Evolutionary conservation across 805 yeast genomes (phyloP).

Genomic region (Saccharomycopsis schoenii): DNA sequence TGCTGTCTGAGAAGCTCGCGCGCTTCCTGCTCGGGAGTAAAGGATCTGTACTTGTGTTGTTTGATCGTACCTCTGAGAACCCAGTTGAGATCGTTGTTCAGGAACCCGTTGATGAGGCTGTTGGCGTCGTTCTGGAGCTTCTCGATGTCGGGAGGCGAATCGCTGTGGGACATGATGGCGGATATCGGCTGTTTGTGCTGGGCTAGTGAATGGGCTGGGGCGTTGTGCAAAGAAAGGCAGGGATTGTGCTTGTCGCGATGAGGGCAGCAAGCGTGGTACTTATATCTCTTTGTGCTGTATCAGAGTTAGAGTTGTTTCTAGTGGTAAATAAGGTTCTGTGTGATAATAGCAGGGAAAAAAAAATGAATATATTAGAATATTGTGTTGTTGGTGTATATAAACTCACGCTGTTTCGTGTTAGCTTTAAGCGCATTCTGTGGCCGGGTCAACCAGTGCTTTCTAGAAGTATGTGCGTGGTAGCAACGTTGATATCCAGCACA

Average conservation of each 20-base stretch:
- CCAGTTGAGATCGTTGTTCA: conserved; percentile 42
- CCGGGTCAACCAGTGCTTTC: too few species aligned
- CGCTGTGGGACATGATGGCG: neutral
- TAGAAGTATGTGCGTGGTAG: too few species aligned
- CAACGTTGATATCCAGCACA: too few species aligned
- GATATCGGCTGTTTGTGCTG: too few species aligned
- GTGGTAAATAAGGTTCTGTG: neutral
- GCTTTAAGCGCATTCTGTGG: neutral
- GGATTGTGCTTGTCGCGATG: too few species aligned
- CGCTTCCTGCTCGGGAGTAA: conserved; percentile 1
- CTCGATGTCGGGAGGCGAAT: neutral
- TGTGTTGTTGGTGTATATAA: neutral
- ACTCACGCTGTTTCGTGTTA: neutral
- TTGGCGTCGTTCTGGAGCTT: conserved; percentile 13
- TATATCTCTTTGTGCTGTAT: too few species aligned
- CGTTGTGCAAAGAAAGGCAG: too few species aligned
- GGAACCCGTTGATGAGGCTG: conserved; percentile 24
- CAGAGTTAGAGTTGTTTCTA: neutral
- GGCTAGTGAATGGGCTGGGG: too few species aligned
- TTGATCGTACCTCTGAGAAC: conserved; percentile 29
- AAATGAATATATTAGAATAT: neutral
- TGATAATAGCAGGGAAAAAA: too few species aligned
- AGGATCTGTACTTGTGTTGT: conserved; percentile 17
- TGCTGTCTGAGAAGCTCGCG: neutral
- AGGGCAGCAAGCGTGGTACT: too few species aligned